A percentile compares a stretch with the other conserved stretches of the same genome.
Conservation (phyloP, 305 asterid species). For the Fraxinus baroniana region DNA sequence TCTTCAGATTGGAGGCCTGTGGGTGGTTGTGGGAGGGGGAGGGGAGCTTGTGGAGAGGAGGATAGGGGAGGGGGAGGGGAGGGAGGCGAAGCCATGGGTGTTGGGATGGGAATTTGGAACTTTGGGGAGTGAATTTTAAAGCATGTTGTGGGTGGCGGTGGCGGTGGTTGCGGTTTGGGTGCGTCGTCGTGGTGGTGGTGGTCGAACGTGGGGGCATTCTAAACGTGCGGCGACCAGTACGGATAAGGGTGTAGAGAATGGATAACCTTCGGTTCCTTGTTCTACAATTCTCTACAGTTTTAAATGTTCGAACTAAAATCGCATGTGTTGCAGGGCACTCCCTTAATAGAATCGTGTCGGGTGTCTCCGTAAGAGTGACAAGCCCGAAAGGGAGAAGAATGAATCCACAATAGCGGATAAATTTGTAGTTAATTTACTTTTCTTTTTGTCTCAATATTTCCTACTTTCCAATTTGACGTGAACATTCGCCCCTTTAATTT, state of each 20-base stretch:
- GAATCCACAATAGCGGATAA: not conserved
- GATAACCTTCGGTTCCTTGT: slow-evolving; percentile 22
- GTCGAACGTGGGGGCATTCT: slow-evolving; percentile 14
- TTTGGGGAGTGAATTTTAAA: not conserved
- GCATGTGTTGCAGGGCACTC: not conserved
- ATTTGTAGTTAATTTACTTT: not conserved
- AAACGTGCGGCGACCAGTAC: slow-evolving; percentile 25
- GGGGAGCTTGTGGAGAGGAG: not conserved
- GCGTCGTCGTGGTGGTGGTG: not conserved
- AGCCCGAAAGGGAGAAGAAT: not conserved
- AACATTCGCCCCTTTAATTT: not conserved
- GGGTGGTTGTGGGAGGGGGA: slow-evolving; percentile 22
- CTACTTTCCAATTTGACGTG: not conserved
- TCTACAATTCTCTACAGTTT: slow-evolving; percentile 22
- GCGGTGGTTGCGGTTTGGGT: slow-evolving; percentile 13
- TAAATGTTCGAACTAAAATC: not conserved
- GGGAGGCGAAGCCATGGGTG: slow-evolving; percentile 30
- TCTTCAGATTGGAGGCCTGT: not conserved
- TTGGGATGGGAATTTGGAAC: slow-evolving; percentile 10
- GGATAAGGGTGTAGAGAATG: slow-evolving; percentile 23
- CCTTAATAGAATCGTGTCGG: not conserved
- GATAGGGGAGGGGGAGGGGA: slow-evolving; percentile 17
- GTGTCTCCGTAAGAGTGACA: not conserved
- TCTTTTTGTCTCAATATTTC: not conserved
- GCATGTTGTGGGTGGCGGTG: slow-evolving; percentile 12